Conservation (phyloP, 2,329 filamentous ascomycete genomes). For the Gyromitra esculenta region DNA sequence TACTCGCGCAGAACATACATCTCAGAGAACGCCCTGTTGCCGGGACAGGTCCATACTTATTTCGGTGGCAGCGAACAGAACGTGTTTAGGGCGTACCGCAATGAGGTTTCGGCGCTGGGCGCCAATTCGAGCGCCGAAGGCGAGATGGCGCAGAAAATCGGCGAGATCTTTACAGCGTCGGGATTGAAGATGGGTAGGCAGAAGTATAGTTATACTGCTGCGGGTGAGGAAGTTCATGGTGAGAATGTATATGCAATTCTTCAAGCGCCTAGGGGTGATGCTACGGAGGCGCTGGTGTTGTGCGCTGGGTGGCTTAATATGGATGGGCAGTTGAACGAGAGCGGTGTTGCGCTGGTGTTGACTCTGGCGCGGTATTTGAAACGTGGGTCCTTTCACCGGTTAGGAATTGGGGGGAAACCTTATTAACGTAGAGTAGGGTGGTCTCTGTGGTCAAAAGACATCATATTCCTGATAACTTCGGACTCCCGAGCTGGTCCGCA, state of each 20-base stretch:
- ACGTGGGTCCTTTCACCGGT: conserved; percentile 63
- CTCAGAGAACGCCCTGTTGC: conserved; percentile 94
- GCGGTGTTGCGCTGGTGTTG: conserved; percentile 85
- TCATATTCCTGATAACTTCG: conserved; percentile 87
- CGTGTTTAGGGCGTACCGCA: conserved; percentile 87
- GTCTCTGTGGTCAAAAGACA: conserved; percentile 99
- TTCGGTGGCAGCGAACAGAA: conserved; percentile 97
- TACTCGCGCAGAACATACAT: conserved; percentile 95
- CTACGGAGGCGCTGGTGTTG: conserved; percentile 94
- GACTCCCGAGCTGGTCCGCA: conserved; percentile 91
- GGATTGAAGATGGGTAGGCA: conserved; percentile 90
- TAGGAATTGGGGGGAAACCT: background rate
- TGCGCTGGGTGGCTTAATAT: conserved; percentile 89
- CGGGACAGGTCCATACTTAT: conserved; percentile 97
- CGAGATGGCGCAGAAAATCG: conserved; percentile 72
- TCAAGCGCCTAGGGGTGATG: conserved; percentile 91
- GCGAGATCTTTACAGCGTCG: conserved; percentile 77
- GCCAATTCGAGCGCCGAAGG: conserved; percentile 59
- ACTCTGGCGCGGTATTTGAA: conserved; percentile 95
- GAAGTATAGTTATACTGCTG: conserved; percentile 83
- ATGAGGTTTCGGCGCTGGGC: conserved; percentile 76
- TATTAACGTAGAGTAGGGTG: conserved; percentile 68
- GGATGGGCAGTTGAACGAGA: conserved; percentile 79
- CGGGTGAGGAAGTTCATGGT: conserved; percentile 76
- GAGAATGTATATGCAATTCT: conserved; percentile 95